These are phyloP conservation scores for Neonectria neomacrospora DNA, from an alignment of 2,329 filamentous ascomycete genomes.

Conservation along the genomic window DNA sequence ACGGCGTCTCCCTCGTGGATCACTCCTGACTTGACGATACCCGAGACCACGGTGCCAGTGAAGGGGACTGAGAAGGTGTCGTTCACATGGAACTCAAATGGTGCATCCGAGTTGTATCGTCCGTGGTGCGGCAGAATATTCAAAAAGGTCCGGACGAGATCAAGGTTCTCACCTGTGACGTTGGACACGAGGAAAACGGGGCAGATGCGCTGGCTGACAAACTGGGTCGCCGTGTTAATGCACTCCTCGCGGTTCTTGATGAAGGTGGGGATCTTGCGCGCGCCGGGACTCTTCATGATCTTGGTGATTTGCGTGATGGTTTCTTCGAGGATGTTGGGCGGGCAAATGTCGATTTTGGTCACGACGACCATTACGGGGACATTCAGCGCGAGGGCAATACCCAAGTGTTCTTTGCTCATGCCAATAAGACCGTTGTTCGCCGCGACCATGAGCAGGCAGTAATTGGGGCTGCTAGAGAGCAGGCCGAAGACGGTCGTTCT, in stretches of 20 bases:
- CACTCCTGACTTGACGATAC: constrained; percentile 88
- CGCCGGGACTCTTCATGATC: constrained; percentile 93
- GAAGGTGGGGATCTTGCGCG: constrained; percentile 94
- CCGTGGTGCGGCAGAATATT: constrained; percentile 96
- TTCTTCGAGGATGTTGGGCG: constrained; percentile 92
- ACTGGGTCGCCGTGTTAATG: constrained; percentile 94
- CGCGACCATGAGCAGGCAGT: constrained; percentile 97
- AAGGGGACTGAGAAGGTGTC: constrained; percentile 98
- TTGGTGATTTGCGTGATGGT: constrained; percentile 91
- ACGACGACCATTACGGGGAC: constrained; percentile 98
- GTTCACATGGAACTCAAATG: constrained; percentile 95
- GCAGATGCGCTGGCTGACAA: constrained; percentile 94
- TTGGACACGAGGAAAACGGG: constrained; percentile 99
- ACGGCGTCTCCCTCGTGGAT: constrained; percentile 92
- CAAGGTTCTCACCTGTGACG: constrained; percentile 90
- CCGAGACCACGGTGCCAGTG: constrained; percentile 94
- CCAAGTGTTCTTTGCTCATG: constrained; percentile 98
- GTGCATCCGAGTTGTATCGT: constrained; percentile 86
- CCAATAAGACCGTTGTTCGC: constrained; percentile 97
- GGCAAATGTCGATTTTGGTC: constrained; percentile 98
- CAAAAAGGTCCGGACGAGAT: constrained; percentile 90
- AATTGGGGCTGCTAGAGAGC: constrained; percentile 93
- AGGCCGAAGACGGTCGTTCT: constrained; percentile 97
- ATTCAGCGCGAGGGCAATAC: constrained; percentile 92
- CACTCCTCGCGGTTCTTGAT: constrained; percentile 92